Evolutionary conservation across 768 basidiomycete genomes (phyloP), one percentile per base, ranked within the genome.

Genomic region (Russula dissimulans): DNA sequence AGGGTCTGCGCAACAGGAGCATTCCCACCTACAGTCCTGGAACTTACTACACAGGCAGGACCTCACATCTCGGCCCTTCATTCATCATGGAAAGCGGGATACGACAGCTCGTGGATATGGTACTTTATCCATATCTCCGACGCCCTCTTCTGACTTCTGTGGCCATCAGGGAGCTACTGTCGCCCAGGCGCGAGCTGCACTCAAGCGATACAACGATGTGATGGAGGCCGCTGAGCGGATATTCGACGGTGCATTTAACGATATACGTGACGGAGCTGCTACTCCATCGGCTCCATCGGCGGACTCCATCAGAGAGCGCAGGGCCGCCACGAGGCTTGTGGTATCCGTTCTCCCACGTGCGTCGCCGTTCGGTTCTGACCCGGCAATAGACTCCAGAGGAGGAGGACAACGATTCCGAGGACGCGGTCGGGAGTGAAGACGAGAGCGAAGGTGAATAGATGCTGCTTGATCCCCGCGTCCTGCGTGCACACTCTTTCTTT

Each of bases 201-300:
- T 97, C 69, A 81, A 78, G 63, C 83, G 85, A 67, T 81, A 88
- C 70, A 89, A 84, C 63, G 93, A 97, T 78, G 91, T 94, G 39
- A 91, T 91, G 89, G 79, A 89, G 69, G 94, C 94, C 14, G 92
- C 93, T 3, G 92, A 92, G 71, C 79, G 79, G 48, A 83, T 91
- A 61, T 89, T 91, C 62, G 86, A 89, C 63, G 94, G 94, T 12
- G 83, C 86, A 64, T 93, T 90, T 67, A 87, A 90, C 67, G 74
- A 87, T 68, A 75, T 91, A n/a, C 72, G 75, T 18, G 81, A 83
- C 52, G 83, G 76, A 2, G 81, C 84, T 65, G 75, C 69, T 5
- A 67, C 69, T 36, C 62, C 67, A 36, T 57, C 62, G 17, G 67
- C 69, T 50, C 44, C 46, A 42, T 67, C 61, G 6, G 55, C 50